Percentiles rank a stretch among this genome's conserved stretches.
Conservation (phyloP, 371 early-diverging fungal genomes). For the Apophysomyces ossiformis region DNA sequence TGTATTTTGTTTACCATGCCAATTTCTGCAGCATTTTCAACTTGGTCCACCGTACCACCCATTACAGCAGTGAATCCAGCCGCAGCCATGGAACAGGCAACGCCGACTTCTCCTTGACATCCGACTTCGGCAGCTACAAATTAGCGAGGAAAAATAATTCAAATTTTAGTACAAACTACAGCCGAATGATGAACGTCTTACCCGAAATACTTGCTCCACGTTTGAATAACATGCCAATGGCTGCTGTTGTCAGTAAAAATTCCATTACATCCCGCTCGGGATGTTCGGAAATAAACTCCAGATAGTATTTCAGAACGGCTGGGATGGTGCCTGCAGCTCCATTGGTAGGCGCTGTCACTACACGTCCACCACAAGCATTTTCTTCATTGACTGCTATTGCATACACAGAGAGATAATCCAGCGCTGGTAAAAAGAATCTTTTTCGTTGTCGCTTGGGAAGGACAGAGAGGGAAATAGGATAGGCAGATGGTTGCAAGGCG, state of each 20-base stretch:
- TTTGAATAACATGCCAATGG: conserved; percentile 97
- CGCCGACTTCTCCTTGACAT: conserved; percentile 90
- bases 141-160: neutral
- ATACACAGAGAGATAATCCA: conserved; percentile 94
- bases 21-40: conserved; percentile 96
- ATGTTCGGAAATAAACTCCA: conserved; percentile 90
- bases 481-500: conserved; percentile 19
- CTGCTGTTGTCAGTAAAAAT: conserved; percentile 89
- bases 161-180: neutral
- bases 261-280: conserved; percentile 90
- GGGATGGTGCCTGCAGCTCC: conserved; percentile 91
- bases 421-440: conserved; percentile 62
- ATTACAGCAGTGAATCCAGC: conserved; percentile 95
- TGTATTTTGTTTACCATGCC: conserved; percentile 69
- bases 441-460: conserved; percentile 51
- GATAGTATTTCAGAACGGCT: conserved; percentile 92
- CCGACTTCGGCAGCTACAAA: conserved; percentile 90
- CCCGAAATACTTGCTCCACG: conserved; percentile 89
- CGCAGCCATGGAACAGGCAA: conserved; percentile 96
- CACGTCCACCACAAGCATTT: conserved; percentile 94
- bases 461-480: conserved; percentile 41
- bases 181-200: neutral
- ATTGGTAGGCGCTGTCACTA: conserved; percentile 94
- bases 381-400: conserved; percentile 98
- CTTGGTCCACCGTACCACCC: conserved; percentile 90